Evolutionary conservation across 352 stramenopile genomes (phyloP), one percentile per base, ranked within the genome.

Genomic region (Halophytophthora batemanensis): DNA sequence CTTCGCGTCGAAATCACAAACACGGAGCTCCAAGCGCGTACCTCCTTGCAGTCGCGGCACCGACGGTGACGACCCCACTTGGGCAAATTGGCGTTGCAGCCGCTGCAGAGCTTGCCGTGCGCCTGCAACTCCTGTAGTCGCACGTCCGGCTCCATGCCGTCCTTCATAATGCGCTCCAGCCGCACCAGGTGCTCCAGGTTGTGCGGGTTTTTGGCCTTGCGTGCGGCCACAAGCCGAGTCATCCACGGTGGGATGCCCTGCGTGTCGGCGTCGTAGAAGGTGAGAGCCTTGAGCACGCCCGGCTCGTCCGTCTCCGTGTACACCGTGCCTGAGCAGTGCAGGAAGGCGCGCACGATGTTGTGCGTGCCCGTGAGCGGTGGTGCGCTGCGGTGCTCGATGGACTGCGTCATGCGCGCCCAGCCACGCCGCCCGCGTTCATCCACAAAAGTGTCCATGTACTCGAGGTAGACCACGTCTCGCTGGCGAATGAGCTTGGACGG

Each of bases 381-480:
- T 42, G 74, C 86, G 54, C 70, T 86, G 7, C 71, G 76, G 51
- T 87, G 71, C 23, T 78, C 71, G 40, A 90, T 50, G n/a, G 76
- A 87, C 50, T 84, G 74, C 6, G 75, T 80, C 50, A 74, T 81
- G 13, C 61, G 50, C 1, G 79, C 79, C 79, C 79, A 90, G 6
- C 79, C 76, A 23, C 66, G 65, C 19, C 73, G 74, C 0, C 76
- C 79, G 13, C 71, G 43, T 28, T 84, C 69, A 51, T 82, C 65
- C 15, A 85, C 59, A 38, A 87, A 89, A 18, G 59, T 66, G 53
- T 89, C 74, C 66, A 76, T 84, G 54, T 82, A 82, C 57, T 87
- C 76, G 39, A 87, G 57, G 61, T 83, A 87, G 36, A 80, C 53
- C 7, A 85, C 71, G 35, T 87, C 76, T 19, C 74, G 66, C 49